Evolutionary conservation across 1,284 basidiomycete genomes (phyloP).

Genomic region (Paramarasmius palmivorus): DNA sequence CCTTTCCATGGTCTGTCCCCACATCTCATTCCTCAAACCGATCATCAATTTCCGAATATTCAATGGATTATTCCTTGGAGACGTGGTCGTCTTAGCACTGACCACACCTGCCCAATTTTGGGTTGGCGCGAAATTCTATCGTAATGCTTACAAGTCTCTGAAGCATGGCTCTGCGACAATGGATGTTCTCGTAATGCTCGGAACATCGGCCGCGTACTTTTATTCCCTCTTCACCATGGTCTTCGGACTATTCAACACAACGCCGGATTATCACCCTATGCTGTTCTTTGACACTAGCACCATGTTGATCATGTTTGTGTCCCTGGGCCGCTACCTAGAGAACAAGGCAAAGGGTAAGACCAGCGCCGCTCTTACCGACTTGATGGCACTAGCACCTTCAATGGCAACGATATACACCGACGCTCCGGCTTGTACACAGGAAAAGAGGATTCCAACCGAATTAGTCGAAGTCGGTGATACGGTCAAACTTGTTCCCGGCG

Average conservation of each 20-base stretch:
- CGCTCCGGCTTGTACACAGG: constrained; percentile 72
- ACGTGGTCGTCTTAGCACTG: constrained; percentile 79
- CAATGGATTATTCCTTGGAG: constrained; percentile 79
- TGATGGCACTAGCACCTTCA: constrained; percentile 93
- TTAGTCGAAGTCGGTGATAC: constrained; percentile 93
- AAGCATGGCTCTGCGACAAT: constrained; percentile 91
- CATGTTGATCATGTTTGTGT: constrained; percentile 98
- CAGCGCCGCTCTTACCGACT: constrained; percentile 92
- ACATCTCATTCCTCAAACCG: constrained; percentile 59
- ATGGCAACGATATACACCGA: constrained; percentile 96
- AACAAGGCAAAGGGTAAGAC: constrained; percentile 98
- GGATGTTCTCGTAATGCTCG: constrained; percentile 96
- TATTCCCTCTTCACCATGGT: constrained; percentile 84
- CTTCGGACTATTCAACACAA: constrained; percentile 62
- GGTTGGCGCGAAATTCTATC: constrained; percentile 88
- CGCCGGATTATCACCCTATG: constrained; percentile 75
- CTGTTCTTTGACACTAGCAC: constrained; percentile 99
- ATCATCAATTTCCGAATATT: constrained; percentile 53
- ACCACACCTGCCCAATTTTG: constrained; percentile 95
- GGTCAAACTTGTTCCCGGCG: constrained; percentile 94
- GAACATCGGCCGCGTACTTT: constrained; percentile 91
- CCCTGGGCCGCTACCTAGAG: constrained; percentile 93
- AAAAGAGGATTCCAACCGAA: constrained; percentile 92
- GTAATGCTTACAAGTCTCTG: constrained; percentile 87
- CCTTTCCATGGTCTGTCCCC: constrained; percentile 86